phyloP scores from a whole-genome alignment of 2,329 filamentous ascomycete genomes.

The Plectosphaerella sp. region DNA sequence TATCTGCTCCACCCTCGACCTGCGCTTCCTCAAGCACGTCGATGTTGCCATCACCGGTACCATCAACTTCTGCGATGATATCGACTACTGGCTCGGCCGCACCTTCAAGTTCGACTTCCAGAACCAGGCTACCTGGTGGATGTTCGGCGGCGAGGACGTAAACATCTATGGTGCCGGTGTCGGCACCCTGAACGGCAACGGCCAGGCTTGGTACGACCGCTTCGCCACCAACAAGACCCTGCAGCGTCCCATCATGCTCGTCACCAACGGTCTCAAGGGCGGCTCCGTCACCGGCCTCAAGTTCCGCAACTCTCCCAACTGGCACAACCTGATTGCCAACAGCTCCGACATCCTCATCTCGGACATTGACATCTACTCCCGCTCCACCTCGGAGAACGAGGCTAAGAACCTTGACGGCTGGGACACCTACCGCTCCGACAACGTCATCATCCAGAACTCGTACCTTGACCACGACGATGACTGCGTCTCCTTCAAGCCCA shows the following conservation, averaged over 20 bases:
- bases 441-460: constrained; percentile 64
- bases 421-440: constrained; percentile 60
- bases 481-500: constrained; percentile 72
- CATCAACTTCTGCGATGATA: constrained; percentile 61
- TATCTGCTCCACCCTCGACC: constrained; percentile 59
- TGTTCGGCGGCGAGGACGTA: constrained; percentile 32
- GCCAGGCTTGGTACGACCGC: constrained; percentile 60
- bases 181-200: constrained; percentile 52
- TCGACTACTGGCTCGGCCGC: constrained; percentile 63
- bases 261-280: constrained; percentile 50
- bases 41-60: constrained; percentile 55
- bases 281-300: constrained; percentile 56
- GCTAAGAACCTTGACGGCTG: constrained; percentile 66
- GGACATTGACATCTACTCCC: constrained; percentile 55
- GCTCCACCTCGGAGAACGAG: constrained; percentile 43
- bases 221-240: constrained; percentile 53
- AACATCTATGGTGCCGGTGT: constrained; percentile 58
- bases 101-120: constrained; percentile 62
- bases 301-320: constrained; percentile 50
- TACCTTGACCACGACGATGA: constrained; percentile 62
- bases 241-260: constrained; percentile 54
- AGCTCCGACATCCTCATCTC: constrained; percentile 60
- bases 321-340: constrained; percentile 58
- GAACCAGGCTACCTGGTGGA: constrained; percentile 46
- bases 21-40: constrained; percentile 59